These are phyloP conservation scores for Rhizopogon roseolus DNA, from an alignment of 768 basidiomycete species.

Conservation along the genomic window DNA sequence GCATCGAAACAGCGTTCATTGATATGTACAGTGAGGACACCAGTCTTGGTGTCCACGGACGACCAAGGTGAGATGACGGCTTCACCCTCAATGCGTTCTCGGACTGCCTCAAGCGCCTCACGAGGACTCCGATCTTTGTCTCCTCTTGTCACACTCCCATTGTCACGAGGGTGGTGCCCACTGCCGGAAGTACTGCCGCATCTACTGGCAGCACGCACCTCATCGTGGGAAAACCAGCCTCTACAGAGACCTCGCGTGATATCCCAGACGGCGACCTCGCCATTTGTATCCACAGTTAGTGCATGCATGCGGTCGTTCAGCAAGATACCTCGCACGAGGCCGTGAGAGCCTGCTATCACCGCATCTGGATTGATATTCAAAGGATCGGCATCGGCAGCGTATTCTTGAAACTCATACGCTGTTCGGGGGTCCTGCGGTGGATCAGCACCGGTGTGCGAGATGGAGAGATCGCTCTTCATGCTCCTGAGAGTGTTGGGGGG, in stretches of 20 bases:
- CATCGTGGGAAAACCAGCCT: conserved; percentile 63
- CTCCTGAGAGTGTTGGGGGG: conserved; percentile 22
- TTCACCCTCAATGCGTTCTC: conserved; percentile 93
- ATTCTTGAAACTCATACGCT: conserved; percentile 67
- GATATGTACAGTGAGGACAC: conserved; percentile 82
- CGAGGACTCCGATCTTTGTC: conserved; percentile 61
- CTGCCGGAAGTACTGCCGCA: conserved; percentile 41
- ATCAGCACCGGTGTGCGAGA: conserved; percentile 21
- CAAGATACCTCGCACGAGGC: conserved; percentile 76
- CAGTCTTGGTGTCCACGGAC: conserved; percentile 83
- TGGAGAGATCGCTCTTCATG: conserved; percentile 13
- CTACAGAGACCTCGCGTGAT: conserved; percentile 73
- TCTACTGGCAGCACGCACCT: conserved; percentile 55
- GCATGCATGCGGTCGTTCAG: conserved; percentile 89
- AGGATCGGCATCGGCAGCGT: conserved; percentile 73
- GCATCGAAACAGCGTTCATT: conserved; percentile 89
- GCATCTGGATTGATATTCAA: conserved; percentile 55
- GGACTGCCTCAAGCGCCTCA: conserved; percentile 83
- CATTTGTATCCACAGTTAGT: conserved; percentile 83
- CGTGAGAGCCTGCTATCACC: conserved; percentile 69
- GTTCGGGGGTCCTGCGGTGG: conserved; percentile 36
- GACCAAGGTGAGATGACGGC: conserved; percentile 84
- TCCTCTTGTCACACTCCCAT: conserved; percentile 22
- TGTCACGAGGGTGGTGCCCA: conserved; percentile 23
- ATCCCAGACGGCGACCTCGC: conserved; percentile 92